Evolutionary conservation across 2,329 filamentous ascomycete genomes (phyloP).

Genomic region (Colletotrichum godetiae): DNA sequence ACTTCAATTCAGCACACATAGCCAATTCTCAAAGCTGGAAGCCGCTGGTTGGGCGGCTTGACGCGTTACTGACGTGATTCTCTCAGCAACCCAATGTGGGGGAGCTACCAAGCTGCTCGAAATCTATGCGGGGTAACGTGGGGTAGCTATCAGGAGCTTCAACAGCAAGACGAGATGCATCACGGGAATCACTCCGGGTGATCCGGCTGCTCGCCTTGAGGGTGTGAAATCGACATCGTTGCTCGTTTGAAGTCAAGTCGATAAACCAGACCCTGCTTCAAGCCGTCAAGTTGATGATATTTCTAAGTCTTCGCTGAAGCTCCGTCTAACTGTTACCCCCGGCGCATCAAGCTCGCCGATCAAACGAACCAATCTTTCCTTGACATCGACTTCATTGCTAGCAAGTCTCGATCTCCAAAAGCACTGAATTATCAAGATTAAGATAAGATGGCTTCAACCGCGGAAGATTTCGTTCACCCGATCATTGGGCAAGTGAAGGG

Average conservation of each 20-base stretch:
- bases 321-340: neutral
- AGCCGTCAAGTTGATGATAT: neutral
- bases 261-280: neutral
- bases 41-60: neutral
- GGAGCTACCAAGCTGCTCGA: neutral
- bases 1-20: neutral
- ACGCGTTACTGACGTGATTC: neutral
- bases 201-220: neutral
- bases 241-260: neutral
- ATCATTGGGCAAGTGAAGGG: constrained; percentile 17
- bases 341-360: neutral
- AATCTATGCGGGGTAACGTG: neutral
- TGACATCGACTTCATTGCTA: neutral
- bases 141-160: neutral
- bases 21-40: neutral
- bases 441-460: neutral
- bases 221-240: neutral
- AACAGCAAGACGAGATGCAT: neutral
- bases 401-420: neutral
- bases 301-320: neutral
- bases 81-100: neutral
- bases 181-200: neutral
- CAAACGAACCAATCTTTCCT: neutral
- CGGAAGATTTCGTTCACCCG: neutral
- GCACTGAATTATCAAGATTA: neutral